Base-by-base conservation (phyloP, 495 filamentous ascomycete species). In the Neurospora tetrasperma region DNA sequence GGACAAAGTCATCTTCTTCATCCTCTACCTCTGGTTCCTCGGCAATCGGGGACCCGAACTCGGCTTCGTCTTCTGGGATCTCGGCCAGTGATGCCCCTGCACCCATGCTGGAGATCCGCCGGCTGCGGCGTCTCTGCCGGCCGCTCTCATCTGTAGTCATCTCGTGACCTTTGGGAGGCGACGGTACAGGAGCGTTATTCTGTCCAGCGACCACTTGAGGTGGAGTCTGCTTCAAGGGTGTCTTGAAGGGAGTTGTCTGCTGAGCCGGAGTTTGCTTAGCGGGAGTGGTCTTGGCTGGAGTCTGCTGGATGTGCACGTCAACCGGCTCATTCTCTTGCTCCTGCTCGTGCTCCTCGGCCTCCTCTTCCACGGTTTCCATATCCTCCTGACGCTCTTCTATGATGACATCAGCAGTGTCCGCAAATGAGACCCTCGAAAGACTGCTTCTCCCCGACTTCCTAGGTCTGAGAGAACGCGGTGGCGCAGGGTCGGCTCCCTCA, bases 401-500 rank as follows among this genome's bases (percentile, higher is more conserved):
- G 27, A 66, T 66, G 2, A 66, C 54, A 35, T 66, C 54, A 66
- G 54, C 27, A 66, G 54, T 66, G 14, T 66, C 54, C 27, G 27
- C 54, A 14, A 66, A 66, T 6, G 54, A 66, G 2, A 79, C 85
- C 71, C 71, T 87, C 78, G 81, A 90, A 81, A 76, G 88, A 78
- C 83, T 92, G 82, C 75, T 66, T 35, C 54, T 66, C 7, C 54
- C 54, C 6, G 54, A 66, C 54, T 66, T 66, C 18, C 54, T 66
- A 66, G 54, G 27, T 18, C 54, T 66, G 54, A 66, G 27, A 18
- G 54, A 66, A 18, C 54, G 54, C 14, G 54, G 54, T 35, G 80
- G 71, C 69, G 87, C 77, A 4, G 90, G 89, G 3, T 86, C 88
- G 2, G 88, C 84, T 1, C 91, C 85, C 18, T 89, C 90, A 59